Conservation (phyloP, 176 grass and related monocot genomes). For the Metroxylon sagu region DNA sequence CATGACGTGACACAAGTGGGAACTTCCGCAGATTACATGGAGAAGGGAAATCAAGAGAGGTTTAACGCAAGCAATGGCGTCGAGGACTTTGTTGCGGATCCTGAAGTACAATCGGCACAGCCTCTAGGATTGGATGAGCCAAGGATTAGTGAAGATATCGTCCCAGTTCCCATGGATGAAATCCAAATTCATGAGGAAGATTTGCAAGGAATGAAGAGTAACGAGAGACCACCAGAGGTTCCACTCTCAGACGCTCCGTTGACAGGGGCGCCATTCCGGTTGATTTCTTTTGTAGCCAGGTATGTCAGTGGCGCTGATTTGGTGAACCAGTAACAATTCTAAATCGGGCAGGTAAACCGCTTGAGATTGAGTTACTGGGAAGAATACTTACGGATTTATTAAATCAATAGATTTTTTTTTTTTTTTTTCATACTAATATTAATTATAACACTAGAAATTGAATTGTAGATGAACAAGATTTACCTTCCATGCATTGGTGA, state of each 20-base stretch:
- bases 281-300: conserved; percentile 88
- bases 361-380: conserved; percentile 7
- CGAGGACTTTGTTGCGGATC: conserved; percentile 19
- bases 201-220: conserved; percentile 9
- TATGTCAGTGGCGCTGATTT: conserved; percentile 87
- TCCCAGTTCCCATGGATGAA: conserved; percentile 54
- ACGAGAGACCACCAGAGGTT: conserved; percentile 24
- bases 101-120: conserved; percentile 19
- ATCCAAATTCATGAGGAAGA: conserved; percentile 59
- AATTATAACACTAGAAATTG: no score
- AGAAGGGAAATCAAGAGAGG: conserved; percentile 15
- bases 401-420: no score
- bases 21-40: conserved; percentile 19
- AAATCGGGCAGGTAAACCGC: not conserved
- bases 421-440: no score
- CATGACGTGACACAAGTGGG: conserved; percentile 14
- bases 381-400: no score
- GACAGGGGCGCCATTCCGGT: conserved; percentile 72
- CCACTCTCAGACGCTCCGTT: conserved; percentile 79
- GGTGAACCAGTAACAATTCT: conserved; percentile 35
- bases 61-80: conserved; percentile 4
- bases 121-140: conserved; percentile 30
- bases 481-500: no score
- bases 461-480: no score
- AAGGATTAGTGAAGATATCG: conserved; percentile 46